phyloP scores from a whole-genome alignment of 352 stramenopile species.

The Stramenopiles sp. region DNA sequence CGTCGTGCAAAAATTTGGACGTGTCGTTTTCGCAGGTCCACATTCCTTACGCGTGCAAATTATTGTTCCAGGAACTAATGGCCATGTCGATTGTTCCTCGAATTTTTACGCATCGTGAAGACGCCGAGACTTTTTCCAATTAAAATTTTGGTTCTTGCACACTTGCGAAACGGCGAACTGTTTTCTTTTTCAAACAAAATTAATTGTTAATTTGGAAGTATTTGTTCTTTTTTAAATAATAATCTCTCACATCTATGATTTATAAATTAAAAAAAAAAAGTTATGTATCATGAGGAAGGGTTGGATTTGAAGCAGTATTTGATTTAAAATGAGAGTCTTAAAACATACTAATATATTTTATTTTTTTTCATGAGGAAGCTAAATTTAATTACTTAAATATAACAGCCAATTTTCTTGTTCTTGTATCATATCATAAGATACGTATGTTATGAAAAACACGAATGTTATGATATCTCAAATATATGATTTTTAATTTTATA shows the following conservation, averaged over 20 bases:
- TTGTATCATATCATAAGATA: background rate
- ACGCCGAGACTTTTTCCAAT: background rate
- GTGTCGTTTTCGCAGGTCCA: conserved; percentile 74
- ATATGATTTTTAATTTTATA: no score
- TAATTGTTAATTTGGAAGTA: no score
- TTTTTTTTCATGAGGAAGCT: background rate
- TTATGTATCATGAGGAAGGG: background rate
- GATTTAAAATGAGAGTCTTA: background rate
- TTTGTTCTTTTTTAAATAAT: no score
- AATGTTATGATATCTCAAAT: background rate
- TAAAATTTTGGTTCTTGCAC: no score
- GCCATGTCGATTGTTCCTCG: conserved; percentile 97
- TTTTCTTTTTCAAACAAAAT: no score
- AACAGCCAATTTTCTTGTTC: background rate
- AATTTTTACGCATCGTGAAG: conserved; percentile 58
- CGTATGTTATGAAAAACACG: background rate
- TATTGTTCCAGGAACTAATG: conserved; percentile 99
- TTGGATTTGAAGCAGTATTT: background rate
- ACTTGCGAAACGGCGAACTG: no score
- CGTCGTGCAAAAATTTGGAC: background rate
- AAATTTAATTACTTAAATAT: background rate
- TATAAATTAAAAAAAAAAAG: conserved; percentile 11
- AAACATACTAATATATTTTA: background rate
- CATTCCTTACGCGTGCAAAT: conserved; percentile 99
- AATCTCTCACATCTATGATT: no score